A percentile compares a stretch with the other conserved stretches of the same genome.
These are phyloP conservation scores for Eimeria sp. DNA, from an alignment of 169 alveolate genomes.

Conservation along the genomic window DNA sequence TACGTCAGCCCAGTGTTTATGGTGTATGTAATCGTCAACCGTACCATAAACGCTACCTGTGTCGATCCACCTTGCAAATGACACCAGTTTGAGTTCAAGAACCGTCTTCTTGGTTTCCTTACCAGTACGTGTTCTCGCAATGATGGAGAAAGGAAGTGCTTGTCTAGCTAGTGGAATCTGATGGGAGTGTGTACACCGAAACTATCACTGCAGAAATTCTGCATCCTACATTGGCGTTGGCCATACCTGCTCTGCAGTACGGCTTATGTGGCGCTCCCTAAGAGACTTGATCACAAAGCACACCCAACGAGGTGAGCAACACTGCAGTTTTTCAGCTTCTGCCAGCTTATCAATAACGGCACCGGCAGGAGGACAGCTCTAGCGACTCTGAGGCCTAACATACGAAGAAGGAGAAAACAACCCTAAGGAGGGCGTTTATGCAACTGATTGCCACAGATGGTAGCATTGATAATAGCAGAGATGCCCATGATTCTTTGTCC, in stretches of 20 bases:
- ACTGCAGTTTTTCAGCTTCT: neutral
- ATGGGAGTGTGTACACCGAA: neutral
- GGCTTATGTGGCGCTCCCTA: constrained; percentile 72
- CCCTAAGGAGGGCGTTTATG: constrained; percentile 50
- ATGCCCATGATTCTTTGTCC: constrained; percentile 47
- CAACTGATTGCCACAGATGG: constrained; percentile 60
- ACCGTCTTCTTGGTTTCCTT: neutral
- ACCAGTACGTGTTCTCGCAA: neutral
- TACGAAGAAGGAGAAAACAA: constrained; percentile 43
- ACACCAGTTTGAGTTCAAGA: neutral
- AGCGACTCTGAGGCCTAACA: neutral
- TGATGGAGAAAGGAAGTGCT: neutral
- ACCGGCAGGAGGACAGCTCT: neutral
- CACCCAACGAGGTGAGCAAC: neutral
- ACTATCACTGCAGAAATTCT: neutral
- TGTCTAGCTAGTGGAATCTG: neutral
- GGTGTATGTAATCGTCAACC: constrained; percentile 75
- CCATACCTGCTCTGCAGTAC: constrained; percentile 71
- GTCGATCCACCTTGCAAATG: neutral
- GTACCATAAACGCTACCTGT: constrained; percentile 74
- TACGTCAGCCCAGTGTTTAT: constrained; percentile 80
- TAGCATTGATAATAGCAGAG: constrained; percentile 34
- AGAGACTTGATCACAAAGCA: constrained; percentile 45
- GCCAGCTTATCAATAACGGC: neutral
- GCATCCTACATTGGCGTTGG: neutral